phyloP scores from a whole-genome alignment of 768 basidiomycete genomes.

The Pleurotus cornucopiae region DNA sequence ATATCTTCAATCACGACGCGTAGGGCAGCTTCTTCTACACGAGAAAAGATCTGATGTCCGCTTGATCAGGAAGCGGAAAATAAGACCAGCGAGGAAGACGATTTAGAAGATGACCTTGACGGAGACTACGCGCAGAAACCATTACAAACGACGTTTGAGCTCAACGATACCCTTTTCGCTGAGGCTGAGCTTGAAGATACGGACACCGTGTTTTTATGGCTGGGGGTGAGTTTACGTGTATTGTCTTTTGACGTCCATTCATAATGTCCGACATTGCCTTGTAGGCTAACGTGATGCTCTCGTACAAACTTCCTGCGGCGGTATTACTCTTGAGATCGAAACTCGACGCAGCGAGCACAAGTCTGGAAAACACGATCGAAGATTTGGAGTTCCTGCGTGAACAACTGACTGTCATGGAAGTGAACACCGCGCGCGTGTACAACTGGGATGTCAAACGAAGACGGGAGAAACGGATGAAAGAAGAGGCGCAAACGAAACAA shows the following conservation, averaged over 20 bases:
- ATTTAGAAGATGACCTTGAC: conserved; percentile 55
- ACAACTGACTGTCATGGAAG: conserved; percentile 95
- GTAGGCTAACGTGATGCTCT: conserved; percentile 97
- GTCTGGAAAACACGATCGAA: conserved; percentile 66
- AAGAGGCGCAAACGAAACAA: conserved; percentile 20
- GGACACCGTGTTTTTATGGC: conserved; percentile 91
- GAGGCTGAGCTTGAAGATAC: conserved; percentile 86
- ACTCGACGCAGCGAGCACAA: conserved; percentile 63
- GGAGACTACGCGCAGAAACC: conserved; percentile 44
- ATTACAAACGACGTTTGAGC: conserved; percentile 84
- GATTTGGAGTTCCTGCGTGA: conserved; percentile 93
- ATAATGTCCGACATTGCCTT: no score
- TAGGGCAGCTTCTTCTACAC: conserved; percentile 26
- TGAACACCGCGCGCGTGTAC: conserved; percentile 91
- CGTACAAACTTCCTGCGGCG: conserved; percentile 82
- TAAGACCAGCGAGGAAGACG: conserved; percentile 37
- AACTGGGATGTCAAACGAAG: conserved; percentile 93
- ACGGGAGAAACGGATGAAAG: conserved; percentile 48
- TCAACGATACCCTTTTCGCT: conserved; percentile 93
- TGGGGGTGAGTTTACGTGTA: conserved; percentile 63
- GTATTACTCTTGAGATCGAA: conserved; percentile 71
- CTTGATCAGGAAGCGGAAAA: conserved; percentile 54
- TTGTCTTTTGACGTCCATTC: no score
- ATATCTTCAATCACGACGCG: conserved; percentile 68
- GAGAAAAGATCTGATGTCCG: conserved; percentile 2